Evolutionary conservation across 192 early-diverging fungal genomes (phyloP).

Genomic region (Blastocladiella britannica): DNA sequence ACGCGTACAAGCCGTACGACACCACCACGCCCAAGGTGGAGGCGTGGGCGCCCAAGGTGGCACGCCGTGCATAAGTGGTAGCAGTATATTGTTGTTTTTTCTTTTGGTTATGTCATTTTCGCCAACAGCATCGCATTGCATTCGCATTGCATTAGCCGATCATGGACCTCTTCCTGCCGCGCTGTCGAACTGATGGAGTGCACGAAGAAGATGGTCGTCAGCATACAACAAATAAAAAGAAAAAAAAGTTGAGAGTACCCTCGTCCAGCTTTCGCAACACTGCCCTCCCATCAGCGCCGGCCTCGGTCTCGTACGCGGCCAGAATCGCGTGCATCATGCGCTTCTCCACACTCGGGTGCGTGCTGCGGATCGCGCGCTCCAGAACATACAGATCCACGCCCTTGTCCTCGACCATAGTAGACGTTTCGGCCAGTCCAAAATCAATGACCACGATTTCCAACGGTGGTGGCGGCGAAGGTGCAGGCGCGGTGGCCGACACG

Average conservation of each 20-base stretch:
- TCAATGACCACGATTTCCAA: slow-evolving; percentile 54
- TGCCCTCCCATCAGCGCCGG: slow-evolving; percentile 30
- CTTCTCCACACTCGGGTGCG: slow-evolving; percentile 65
- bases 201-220: slow-evolving; percentile 1
- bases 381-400: slow-evolving; percentile 99
- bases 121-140: not conserved
- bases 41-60: slow-evolving; percentile 31
- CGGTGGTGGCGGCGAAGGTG: slow-evolving; percentile 8
- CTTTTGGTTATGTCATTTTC: not conserved
- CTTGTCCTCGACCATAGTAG: slow-evolving; percentile 74
- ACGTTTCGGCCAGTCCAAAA: slow-evolving; percentile 84
- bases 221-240: not conserved
- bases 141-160: slow-evolving; percentile 23
- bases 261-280: slow-evolving; percentile 57
- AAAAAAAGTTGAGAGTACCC: slow-evolving; percentile 23
- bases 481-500: too few relatives aligned
- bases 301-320: slow-evolving; percentile 28
- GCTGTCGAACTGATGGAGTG: slow-evolving; percentile 46
- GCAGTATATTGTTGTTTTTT: not conserved
- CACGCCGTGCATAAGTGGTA: slow-evolving; percentile 12
- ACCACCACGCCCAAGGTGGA: slow-evolving; percentile 30
- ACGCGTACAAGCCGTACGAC: slow-evolving; percentile 34
- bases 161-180: slow-evolving; percentile 68
- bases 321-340: slow-evolving; percentile 60
- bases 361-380: slow-evolving; percentile 75